These are phyloP conservation scores for Hypseocharis bilobata DNA, from an alignment of 441 rosid species.

Conservation along the genomic window DNA sequence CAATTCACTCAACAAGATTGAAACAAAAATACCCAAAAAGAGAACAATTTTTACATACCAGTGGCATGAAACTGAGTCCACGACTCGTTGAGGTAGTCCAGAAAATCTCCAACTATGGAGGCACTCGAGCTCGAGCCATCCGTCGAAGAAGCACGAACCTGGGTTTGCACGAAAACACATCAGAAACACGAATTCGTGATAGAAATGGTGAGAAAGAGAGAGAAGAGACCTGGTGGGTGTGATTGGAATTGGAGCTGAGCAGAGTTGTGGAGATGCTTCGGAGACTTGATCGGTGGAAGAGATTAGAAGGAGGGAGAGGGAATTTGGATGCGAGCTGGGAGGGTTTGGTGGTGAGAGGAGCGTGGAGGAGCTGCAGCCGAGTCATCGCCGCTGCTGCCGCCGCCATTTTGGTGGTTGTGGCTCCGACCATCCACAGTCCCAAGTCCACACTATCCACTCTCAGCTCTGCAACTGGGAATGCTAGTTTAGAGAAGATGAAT, in stretches of 20 bases:
- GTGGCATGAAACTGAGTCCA: constrained; percentile 96
- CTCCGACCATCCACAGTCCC: background rate
- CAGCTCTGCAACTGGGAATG: background rate
- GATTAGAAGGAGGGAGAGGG: constrained; percentile 16
- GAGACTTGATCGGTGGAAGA: constrained; percentile 19
- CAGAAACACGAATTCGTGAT: background rate
- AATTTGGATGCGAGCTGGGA: constrained; percentile 21
- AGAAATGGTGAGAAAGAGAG: background rate
- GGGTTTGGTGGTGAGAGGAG: constrained; percentile 19
- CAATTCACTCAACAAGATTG: background rate
- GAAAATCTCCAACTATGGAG: constrained; percentile 60
- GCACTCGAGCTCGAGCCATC: constrained; percentile 15
- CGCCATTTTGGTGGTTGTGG: constrained; percentile 29
- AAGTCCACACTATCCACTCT: background rate
- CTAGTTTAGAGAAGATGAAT: too few species aligned
- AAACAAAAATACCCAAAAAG: background rate
- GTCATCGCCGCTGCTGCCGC: constrained; percentile 35
- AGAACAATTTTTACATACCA: constrained; percentile 26
- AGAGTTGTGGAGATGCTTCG: constrained; percentile 31
- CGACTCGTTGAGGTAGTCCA: constrained; percentile 80
- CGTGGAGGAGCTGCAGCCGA: constrained; percentile 34
- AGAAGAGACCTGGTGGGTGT: constrained; percentile 16
- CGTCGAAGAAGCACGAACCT: constrained; percentile 23
- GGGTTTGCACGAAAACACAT: background rate
- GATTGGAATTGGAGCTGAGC: constrained; percentile 30